Evolutionary conservation across 23 red algal species (phyloP).

Genomic region (Gracilaria gracilis): DNA sequence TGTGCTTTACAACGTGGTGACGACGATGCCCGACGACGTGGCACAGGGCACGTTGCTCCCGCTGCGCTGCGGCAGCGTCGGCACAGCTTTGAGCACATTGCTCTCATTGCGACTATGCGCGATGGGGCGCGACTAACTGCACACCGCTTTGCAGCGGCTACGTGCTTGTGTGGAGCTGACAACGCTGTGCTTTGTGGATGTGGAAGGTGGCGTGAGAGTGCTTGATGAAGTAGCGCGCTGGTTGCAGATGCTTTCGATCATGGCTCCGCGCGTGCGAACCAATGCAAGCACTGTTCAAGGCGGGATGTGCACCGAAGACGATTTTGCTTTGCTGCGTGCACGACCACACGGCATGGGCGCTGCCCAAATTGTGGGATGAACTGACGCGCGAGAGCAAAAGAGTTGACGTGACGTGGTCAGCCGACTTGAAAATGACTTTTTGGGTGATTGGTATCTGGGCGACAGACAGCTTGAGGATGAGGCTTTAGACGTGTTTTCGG

Average conservation of each 20-base stretch:
- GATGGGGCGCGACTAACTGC: not conserved
- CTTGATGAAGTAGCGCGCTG: not conserved
- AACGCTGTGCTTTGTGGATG: conserved; percentile 12
- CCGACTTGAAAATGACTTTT: not conserved
- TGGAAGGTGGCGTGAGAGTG: not conserved
- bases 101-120: not conserved
- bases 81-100: not conserved
- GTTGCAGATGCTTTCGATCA: conserved; percentile 2
- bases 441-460: not conserved
- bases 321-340: not conserved
- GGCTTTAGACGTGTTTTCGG: not conserved
- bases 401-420: not conserved
- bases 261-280: not conserved
- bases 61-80: not conserved
- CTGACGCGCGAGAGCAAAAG: not conserved
- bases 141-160: not conserved
- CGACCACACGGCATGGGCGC: not conserved
- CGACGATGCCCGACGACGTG: conserved; percentile 5
- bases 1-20: conserved; percentile 4
- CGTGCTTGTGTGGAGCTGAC: not conserved
- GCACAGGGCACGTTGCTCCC: not conserved
- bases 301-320: not conserved
- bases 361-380: not conserved
- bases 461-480: not conserved
- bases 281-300: not conserved